Evolutionary conservation across 2,329 filamentous ascomycete species (phyloP), one percentile per base, ranked within the genome.

Genomic region (Colletotrichum chlorophyti): DNA sequence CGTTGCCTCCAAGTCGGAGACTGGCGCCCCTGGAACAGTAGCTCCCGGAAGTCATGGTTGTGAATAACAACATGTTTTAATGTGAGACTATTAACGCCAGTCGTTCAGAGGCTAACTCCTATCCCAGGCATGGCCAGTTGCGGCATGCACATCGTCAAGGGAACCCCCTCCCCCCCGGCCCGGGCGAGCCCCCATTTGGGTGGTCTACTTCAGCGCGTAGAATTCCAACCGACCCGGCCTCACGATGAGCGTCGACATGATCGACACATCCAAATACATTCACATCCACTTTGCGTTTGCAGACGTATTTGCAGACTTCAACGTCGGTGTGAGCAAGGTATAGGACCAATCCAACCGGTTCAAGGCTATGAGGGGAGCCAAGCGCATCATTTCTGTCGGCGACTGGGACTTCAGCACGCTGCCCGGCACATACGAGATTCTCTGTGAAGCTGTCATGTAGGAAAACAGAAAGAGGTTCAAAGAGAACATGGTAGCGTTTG

Each of bases 391-490:
- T 2, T 71, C 73, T 0, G 72, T 81, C 58, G 78, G 78, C 15
- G 78, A 78, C 15, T 81, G 78, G 78, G 65, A 63, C 2, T 78
- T 75, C 53, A 76, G 72, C 1, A 79, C 75, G 0, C 64, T 69
- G 8, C 62, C 67, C 0, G 62, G 23, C n/a, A 77, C 74, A 0
- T 77, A 70, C 58, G 14, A 31, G 19, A 74, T 77, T 29, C 70
- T 79, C 55, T 69, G 76, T 1, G 37, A 73, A 2, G 73, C 59
- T 10, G 66, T 71, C 5, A 54, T 49, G 58, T 61, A 66, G 1
- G 70, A 46, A 0, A 81, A 83, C 55, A 69, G 75, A 1, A 60
- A 65, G 7, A 72, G 24, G 14, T 71, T 82, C 35, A 64, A 69
- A 7, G 59, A 66, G 15, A 75, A 76, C 61, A 53, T 76, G 34